phyloP scores from a whole-genome alignment of 306 rosid species.

The Acacia crassicarpa region DNA sequence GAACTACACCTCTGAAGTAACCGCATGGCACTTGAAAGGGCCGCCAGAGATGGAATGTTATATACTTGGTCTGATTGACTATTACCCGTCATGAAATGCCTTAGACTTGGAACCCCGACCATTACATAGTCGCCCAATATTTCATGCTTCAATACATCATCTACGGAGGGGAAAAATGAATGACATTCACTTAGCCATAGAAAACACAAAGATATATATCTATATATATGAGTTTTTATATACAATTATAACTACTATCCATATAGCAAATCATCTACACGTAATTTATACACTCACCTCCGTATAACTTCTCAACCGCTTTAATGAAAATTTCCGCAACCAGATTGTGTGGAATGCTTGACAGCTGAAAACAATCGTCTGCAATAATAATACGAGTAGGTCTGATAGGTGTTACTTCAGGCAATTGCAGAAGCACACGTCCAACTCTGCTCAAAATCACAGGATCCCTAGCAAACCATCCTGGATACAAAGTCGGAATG shows the following conservation, averaged over 20 bases:
- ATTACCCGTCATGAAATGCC: slow-evolving; percentile 45
- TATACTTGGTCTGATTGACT: slow-evolving; percentile 47
- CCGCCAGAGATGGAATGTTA: slow-evolving; percentile 76
- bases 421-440: slow-evolving; percentile 51
- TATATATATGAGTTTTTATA: background rate
- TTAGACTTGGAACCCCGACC: slow-evolving; percentile 70
- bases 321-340: slow-evolving; percentile 38
- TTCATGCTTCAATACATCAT: slow-evolving; percentile 57
- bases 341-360: slow-evolving; percentile 56
- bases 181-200: background rate
- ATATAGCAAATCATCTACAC: background rate
- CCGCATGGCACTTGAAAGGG: slow-evolving; percentile 73
- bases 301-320: slow-evolving; percentile 65
- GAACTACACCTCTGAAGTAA: slow-evolving; percentile 63
- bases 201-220: background rate
- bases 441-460: slow-evolving; percentile 65
- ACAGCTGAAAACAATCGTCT: slow-evolving; percentile 82
- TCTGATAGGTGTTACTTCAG: slow-evolving; percentile 40
- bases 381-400: slow-evolving; percentile 68
- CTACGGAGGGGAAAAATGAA: slow-evolving; percentile 43
- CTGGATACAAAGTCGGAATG: slow-evolving; percentile 52
- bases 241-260: background rate
- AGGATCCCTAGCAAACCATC: slow-evolving; percentile 95
- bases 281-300: slow-evolving; percentile 49
- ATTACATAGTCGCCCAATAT: slow-evolving; percentile 66